A percentile compares a stretch with the other conserved stretches of the same genome.
phyloP scores from a whole-genome alignment of 306 rosid genomes.

The apple (Malus domestica) region ASM211411v1 NC_041805.1:26226001-26226500 shows the following conservation, averaged over 20 bases:
- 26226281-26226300: not conserved
- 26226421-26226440: not conserved
- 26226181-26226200: not conserved
- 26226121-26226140: not conserved
- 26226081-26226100: slow-evolving; percentile 26
- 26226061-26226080: slow-evolving; percentile 34
- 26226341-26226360: not conserved
- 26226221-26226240: not conserved
- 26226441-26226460: not conserved
- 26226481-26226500: too few relatives aligned
- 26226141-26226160: not conserved
- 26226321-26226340: not conserved
- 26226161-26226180: not conserved
- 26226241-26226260: not conserved
- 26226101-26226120: slow-evolving; percentile 39
- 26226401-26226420: not conserved
- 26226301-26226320: not conserved
- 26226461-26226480: not conserved
- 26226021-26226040: slow-evolving; percentile 21
- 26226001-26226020: slow-evolving; percentile 20
- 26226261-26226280: slow-evolving; percentile 2
- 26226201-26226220: not conserved
- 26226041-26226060: slow-evolving; percentile 34
- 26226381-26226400: not conserved
- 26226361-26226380: not conserved